phyloP scores from a whole-genome alignment of 129 eudicot species.

The Artemisia argyi region DNA sequence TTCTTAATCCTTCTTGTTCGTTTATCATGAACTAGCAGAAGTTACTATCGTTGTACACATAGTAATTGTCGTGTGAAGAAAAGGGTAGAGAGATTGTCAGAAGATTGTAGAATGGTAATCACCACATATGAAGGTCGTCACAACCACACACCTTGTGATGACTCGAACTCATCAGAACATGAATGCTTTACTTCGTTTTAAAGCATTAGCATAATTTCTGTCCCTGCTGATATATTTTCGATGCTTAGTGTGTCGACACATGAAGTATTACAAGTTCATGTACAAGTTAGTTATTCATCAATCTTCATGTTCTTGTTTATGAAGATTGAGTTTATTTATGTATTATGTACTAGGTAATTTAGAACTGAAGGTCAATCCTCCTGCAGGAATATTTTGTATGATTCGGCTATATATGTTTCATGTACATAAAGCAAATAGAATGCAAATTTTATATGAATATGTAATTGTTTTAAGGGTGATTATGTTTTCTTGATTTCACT shows the following conservation, averaged over 20 bases:
- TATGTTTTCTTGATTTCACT: background rate
- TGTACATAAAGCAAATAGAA: constrained; percentile 30
- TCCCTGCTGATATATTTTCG: constrained; percentile 9
- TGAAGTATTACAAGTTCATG: constrained; percentile 19
- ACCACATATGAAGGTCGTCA: constrained; percentile 89
- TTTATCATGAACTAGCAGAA: constrained; percentile 44
- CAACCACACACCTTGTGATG: constrained; percentile 72
- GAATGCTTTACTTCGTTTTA: constrained; percentile 70
- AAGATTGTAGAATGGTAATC: constrained; percentile 80
- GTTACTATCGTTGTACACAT: constrained; percentile 77
- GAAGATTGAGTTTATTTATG: constrained; percentile 24
- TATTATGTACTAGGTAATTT: constrained; percentile 25
- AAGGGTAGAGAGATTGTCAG: constrained; percentile 74
- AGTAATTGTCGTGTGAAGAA: constrained; percentile 80
- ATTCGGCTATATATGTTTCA: constrained; percentile 25
- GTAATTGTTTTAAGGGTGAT: constrained; percentile 1
- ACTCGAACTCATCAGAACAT: constrained; percentile 67
- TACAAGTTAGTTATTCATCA: constrained; percentile 24
- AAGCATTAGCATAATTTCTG: constrained; percentile 12
- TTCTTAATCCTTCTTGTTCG: constrained; percentile 16
- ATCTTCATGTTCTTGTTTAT: constrained; percentile 31
- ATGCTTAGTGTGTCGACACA: constrained; percentile 3
- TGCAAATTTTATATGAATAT: constrained; percentile 18
- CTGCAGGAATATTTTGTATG: constrained; percentile 18
- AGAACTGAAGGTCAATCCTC: constrained; percentile 11